Evolutionary conservation across 495 filamentous ascomycete genomes (phyloP).

Genomic region (Annulohypoxylon stygium): DNA sequence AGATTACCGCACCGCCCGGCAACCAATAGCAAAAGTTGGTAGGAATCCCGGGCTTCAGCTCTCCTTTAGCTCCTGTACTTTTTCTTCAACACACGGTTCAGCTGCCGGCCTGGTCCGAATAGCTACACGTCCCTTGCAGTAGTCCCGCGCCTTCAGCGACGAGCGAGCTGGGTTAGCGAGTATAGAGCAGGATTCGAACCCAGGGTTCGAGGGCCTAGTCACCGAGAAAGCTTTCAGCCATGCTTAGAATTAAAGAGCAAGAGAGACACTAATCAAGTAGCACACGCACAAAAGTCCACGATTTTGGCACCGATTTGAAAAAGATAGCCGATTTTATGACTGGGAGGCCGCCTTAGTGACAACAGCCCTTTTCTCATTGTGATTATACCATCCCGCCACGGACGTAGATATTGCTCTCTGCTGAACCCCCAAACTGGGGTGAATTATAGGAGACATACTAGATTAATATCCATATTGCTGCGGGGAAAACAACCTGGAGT

Average conservation of each 20-base stretch:
- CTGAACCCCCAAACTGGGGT: neutral
- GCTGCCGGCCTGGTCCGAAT: neutral
- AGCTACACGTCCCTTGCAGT: conserved; percentile 3
- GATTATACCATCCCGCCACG: neutral
- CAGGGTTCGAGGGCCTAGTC: conserved; percentile 19
- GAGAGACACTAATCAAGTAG: neutral
- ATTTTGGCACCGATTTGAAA: neutral
- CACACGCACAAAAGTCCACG: neutral
- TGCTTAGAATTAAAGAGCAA: neutral
- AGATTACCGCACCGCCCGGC: neutral
- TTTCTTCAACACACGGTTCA: conserved; percentile 9
- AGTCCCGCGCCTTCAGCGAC: neutral
- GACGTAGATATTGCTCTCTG: neutral
- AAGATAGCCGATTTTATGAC: neutral
- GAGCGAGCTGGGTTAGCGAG: neutral
- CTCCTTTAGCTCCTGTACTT: neutral
- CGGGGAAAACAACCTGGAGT: neutral
- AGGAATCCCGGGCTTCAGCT: neutral
- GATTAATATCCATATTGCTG: neutral
- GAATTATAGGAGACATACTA: neutral
- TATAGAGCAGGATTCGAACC: neutral
- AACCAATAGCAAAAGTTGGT: neutral
- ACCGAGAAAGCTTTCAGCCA: conserved; percentile 3
- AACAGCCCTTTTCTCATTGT: conserved; percentile 1
- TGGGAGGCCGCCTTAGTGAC: neutral